These are phyloP conservation scores for Xerocomus brunneocitrinus DNA, from an alignment of 768 basidiomycete genomes.

Conservation along the genomic window DNA sequence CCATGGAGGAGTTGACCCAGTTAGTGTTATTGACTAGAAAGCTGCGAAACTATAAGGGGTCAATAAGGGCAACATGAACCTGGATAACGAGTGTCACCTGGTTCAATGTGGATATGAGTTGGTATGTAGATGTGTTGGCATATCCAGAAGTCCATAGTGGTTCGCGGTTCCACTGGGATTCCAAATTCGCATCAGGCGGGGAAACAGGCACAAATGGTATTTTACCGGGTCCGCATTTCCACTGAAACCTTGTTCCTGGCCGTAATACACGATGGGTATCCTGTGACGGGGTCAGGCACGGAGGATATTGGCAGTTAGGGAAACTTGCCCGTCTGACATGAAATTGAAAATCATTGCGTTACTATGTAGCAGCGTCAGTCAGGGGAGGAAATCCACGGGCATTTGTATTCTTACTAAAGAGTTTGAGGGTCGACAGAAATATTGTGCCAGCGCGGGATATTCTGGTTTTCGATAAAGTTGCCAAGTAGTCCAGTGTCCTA, in stretches of 20 bases:
- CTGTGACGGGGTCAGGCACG: neutral
- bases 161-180: neutral
- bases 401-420: neutral
- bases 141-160: neutral
- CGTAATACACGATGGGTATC: constrained; percentile 57
- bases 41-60: neutral
- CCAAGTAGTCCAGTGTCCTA: constrained; percentile 43
- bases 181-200: neutral
- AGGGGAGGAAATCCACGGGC: neutral
- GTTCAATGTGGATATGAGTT: neutral
- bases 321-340: constrained; percentile 60
- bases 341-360: constrained; percentile 38
- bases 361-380: neutral
- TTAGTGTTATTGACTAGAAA: neutral
- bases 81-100: neutral
- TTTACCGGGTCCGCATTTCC: constrained; percentile 46
- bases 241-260: constrained; percentile 69
- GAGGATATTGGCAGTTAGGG: neutral
- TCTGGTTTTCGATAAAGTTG: constrained; percentile 80
- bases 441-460: constrained; percentile 67
- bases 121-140: neutral
- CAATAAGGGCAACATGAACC: neutral
- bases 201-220: neutral
- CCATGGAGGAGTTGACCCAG: constrained; percentile 50
- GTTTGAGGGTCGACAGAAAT: constrained; percentile 52